These are phyloP conservation scores for Hanseniaspora osmophila DNA, from an alignment of 805 yeast species.

Conservation along the genomic window DNA sequence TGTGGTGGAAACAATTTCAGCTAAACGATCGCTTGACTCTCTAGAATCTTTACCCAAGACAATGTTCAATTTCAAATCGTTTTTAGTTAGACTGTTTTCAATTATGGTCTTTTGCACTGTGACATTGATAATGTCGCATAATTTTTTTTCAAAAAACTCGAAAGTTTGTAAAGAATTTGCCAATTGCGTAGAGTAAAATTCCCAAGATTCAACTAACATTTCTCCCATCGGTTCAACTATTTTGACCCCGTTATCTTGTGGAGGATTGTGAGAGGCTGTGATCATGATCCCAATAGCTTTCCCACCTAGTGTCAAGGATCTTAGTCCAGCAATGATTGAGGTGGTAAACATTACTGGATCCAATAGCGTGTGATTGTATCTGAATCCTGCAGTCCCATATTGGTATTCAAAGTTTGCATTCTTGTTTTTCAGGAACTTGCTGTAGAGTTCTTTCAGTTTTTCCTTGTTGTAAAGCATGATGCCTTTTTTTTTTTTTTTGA, in stretches of 20 bases:
- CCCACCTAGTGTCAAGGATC: slow-evolving; percentile 61
- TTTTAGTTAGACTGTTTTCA: slow-evolving; percentile 13
- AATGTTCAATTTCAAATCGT: slow-evolving; percentile 27
- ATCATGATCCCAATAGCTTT: slow-evolving; percentile 87
- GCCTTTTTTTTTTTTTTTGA: no score
- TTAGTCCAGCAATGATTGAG: slow-evolving; percentile 66
- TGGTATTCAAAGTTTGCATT: slow-evolving; percentile 27
- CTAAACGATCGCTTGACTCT: slow-evolving; percentile 49
- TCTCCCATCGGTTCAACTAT: slow-evolving; percentile 88
- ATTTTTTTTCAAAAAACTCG: slow-evolving; percentile 1
- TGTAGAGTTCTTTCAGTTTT: not conserved
- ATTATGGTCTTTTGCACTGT: not conserved
- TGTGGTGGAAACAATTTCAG: slow-evolving; percentile 29
- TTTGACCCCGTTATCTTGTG: slow-evolving; percentile 82
- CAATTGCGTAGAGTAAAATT: slow-evolving; percentile 56
- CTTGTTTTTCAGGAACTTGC: not conserved
- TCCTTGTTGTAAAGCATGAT: not conserved
- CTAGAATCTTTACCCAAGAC: slow-evolving; percentile 81
- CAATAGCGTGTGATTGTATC: slow-evolving; percentile 53
- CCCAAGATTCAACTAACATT: slow-evolving; percentile 81
- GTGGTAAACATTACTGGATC: slow-evolving; percentile 76
- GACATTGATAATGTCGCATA: slow-evolving; percentile 3
- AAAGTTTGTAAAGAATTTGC: slow-evolving; percentile 44
- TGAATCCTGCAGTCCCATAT: slow-evolving; percentile 97
- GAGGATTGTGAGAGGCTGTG: slow-evolving; percentile 92